A percentile compares a stretch with the other conserved stretches of the same genome.
Evolutionary conservation across 345 rosid species (phyloP).

Genomic region (Brassica juncea): DNA sequence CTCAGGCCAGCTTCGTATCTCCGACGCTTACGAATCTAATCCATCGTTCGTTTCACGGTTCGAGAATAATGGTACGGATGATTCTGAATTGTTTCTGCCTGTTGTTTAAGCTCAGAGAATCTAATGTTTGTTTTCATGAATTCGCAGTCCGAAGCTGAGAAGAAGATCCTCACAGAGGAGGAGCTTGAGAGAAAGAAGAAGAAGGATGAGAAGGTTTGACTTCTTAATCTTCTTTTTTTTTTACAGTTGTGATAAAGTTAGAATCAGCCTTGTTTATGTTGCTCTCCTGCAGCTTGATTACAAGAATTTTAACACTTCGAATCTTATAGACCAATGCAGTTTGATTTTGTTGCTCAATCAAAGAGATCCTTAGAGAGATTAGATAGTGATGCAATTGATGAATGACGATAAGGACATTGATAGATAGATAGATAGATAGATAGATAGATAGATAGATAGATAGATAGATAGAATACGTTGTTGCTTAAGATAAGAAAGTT

Average conservation of each 20-base stretch:
- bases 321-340: constrained; percentile 2
- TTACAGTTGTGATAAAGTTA: not conserved
- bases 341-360: not conserved
- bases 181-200: constrained; percentile 89
- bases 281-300: not conserved
- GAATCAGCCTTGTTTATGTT: constrained; percentile 4
- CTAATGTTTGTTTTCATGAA: not conserved
- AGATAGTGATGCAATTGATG: constrained; percentile 15
- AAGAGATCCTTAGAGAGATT: constrained; percentile 1
- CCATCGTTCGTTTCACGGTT: constrained; percentile 26
- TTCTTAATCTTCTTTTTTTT: not conserved
- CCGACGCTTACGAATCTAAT: constrained; percentile 11
- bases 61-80: constrained; percentile 34
- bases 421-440: no score
- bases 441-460: no score
- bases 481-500: not conserved
- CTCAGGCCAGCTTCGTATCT: constrained; percentile 9
- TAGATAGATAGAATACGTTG: not conserved
- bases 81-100: not conserved
- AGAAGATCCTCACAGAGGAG: constrained; percentile 58
- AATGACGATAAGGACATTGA: no score
- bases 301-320: not conserved
- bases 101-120: constrained; percentile 11
- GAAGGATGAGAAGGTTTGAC: constrained; percentile 79
- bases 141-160: constrained; percentile 57